Evolutionary conservation across 768 basidiomycete species (phyloP).

Genomic region (Serendipita sp.): DNA sequence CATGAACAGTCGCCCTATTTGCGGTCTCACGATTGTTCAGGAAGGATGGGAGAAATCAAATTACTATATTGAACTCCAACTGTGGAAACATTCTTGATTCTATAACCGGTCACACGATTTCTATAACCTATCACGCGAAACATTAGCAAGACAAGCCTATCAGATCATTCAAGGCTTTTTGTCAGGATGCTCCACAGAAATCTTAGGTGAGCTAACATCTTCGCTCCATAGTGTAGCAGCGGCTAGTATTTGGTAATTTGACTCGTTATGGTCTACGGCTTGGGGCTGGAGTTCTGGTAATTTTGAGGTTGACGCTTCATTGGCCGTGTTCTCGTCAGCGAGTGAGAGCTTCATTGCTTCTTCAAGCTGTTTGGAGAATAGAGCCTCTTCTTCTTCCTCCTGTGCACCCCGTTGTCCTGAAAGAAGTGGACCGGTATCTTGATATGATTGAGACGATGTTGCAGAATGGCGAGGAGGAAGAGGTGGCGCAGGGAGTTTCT

Average conservation of each 20-base stretch:
- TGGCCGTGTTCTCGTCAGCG: background rate
- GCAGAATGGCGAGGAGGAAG: background rate
- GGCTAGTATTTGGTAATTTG: no score
- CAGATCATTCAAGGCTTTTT: no score
- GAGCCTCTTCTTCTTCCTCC: constrained; percentile 11
- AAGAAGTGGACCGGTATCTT: background rate
- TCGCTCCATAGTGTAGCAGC: no score
- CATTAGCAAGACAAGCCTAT: no score
- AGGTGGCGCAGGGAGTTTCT: constrained; percentile 16
- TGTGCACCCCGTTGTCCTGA: background rate
- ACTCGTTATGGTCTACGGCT: no score
- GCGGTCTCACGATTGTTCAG: constrained; percentile 50
- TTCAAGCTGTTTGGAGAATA: constrained; percentile 18
- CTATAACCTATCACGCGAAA: background rate
- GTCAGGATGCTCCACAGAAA: no score
- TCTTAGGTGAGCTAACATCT: no score
- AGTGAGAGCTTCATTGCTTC: constrained; percentile 21
- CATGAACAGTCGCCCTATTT: constrained; percentile 7
- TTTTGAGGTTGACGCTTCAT: no score
- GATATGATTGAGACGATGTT: background rate
- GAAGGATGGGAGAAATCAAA: constrained; percentile 82
- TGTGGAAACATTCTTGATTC: constrained; percentile 32
- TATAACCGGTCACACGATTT: background rate
- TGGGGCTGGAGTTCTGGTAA: no score
- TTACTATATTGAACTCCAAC: constrained; percentile 61